Evolutionary conservation across 495 filamentous ascomycete species (phyloP).

Genomic region (Neurospora sp.): DNA sequence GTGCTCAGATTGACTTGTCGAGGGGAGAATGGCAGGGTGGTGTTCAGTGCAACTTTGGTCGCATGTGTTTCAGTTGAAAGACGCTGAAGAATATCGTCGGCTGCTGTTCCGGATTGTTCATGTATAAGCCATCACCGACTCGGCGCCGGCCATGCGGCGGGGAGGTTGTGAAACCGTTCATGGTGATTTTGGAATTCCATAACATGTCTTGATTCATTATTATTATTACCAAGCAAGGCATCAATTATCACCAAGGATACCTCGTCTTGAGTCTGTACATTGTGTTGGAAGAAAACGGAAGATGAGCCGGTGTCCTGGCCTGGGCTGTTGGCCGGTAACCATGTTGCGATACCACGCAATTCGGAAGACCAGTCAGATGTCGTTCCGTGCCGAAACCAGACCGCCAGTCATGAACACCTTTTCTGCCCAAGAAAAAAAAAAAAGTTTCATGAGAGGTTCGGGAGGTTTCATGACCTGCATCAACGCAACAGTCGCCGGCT

Average conservation of each 20-base stretch:
- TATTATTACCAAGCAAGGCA: background rate
- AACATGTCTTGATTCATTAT: background rate
- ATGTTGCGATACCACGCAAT: background rate
- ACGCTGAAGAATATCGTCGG: background rate
- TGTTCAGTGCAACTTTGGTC: background rate
- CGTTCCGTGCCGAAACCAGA: constrained; percentile 3
- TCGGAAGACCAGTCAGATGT: constrained; percentile 3
- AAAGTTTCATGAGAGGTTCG: background rate
- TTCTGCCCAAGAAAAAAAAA: constrained; percentile 13
- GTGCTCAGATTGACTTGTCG: background rate
- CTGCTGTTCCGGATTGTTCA: background rate
- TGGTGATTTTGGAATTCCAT: background rate
- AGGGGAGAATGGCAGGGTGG: background rate
- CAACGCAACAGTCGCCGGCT: constrained; percentile 5
- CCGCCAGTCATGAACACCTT: constrained; percentile 7
- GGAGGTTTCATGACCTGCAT: constrained; percentile 7
- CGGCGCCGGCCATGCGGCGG: background rate
- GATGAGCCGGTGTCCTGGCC: background rate
- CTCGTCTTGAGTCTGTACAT: background rate
- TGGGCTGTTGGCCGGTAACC: background rate
- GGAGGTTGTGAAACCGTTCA: background rate
- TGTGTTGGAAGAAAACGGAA: background rate
- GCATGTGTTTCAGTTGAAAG: background rate
- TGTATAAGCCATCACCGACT: background rate
- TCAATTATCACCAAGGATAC: background rate